Percentiles rank a stretch among this genome's conserved stretches.
phyloP scores from a whole-genome alignment of 1,284 basidiomycete species.

The Tremellales sp. region DNA sequence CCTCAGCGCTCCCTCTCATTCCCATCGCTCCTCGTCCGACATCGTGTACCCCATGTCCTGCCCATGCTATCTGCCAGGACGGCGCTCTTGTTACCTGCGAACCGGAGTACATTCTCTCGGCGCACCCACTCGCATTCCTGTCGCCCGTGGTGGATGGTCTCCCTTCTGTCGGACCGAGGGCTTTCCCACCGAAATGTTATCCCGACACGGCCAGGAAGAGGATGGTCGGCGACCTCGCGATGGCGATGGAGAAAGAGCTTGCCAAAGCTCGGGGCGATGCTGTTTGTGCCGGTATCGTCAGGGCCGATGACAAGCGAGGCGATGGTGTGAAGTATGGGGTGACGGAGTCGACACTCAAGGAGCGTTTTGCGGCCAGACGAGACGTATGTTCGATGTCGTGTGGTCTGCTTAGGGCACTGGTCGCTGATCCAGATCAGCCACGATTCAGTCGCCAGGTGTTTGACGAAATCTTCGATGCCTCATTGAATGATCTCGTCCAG shows the following conservation, averaged over 20 bases:
- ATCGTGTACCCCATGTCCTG: conserved; percentile 78
- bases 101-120: conserved; percentile 62
- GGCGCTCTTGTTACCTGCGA: conserved; percentile 65
- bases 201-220: conserved; percentile 76
- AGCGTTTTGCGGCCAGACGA: conserved; percentile 31
- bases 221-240: conserved; percentile 72
- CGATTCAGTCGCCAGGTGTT: conserved; percentile 36
- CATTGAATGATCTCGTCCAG: conserved; percentile 72
- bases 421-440: conserved; percentile 18
- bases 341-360: conserved; percentile 53
- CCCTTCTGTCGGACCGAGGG: conserved; percentile 71
- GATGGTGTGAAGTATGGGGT: conserved; percentile 72
- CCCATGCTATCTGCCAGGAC: conserved; percentile 66
- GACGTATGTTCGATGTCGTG: conserved; percentile 33
- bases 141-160: conserved; percentile 60
- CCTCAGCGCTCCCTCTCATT: conserved; percentile 53
- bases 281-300: conserved; percentile 58
- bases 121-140: conserved; percentile 29
- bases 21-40: conserved; percentile 58
- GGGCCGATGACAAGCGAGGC: conserved; percentile 61
- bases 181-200: conserved; percentile 72
- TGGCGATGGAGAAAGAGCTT: conserved; percentile 64
- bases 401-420: too few species aligned
- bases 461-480: conserved; percentile 54
- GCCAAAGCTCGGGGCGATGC: conserved; percentile 65